Evolutionary conservation across 1,139 yeast genomes (phyloP), one percentile per base, ranked within the genome.

Genomic region (Taphrina sp.): DNA sequence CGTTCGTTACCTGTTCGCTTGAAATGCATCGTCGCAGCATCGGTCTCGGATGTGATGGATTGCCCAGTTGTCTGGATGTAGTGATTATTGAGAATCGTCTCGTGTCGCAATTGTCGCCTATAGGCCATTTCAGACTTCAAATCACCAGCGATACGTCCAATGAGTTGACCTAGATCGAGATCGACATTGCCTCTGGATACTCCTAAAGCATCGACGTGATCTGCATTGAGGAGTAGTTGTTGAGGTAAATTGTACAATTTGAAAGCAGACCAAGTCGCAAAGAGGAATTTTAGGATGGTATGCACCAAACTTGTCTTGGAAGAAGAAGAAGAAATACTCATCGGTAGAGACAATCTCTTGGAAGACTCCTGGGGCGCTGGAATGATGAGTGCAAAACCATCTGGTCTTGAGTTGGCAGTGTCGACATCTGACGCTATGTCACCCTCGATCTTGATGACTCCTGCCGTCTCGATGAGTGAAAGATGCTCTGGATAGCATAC

Each of bases 171-270:
- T 24, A 39, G 22, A 2, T 26, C 8, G n/a, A 49, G 10, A 33
- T 49, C 46, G 19, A 31, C 24, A 10, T 23, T 10, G 12, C 5
- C 22, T 2, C 31, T 29, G 1, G n/a, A 4, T 7, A 33, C 29
- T 3, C 54, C 54, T 5, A 49, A 42, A 31, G 54, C 54, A 10
- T 49, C 28, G 3, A 24, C 41, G 17, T 49, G 54, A 24, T 49
- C 35, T 5, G 20, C 33, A 17, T 49, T 42, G 10, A 49, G 34
- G 14, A 38, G 45, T 5, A 49, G 46, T n/a, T 28, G 16, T 22
- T 31, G 35, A 16, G 54, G 54, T 26, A 28, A 14, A 8, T 42
- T 42, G 16, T 49, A 49, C 17, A 49, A 16, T 8, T 24, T 24
- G 29, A 49, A 49, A 5, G 54, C 39, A 10, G 39, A 16, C 54